Evolutionary conservation across 1,139 yeast species (phyloP).

Genomic region (Diutina rugosa): DNA sequence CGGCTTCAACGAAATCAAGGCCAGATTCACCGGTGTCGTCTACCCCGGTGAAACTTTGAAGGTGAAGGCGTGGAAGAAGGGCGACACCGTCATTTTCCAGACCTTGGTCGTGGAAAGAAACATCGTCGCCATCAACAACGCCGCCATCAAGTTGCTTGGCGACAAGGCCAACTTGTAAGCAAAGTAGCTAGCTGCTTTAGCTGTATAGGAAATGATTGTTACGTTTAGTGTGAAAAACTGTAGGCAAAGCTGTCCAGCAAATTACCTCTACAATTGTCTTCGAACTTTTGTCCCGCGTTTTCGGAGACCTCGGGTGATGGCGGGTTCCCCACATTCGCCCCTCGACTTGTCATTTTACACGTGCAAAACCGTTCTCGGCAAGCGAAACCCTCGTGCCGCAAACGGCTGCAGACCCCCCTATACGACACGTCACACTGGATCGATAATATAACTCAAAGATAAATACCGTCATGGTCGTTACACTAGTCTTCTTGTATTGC

Average conservation of each 20-base stretch:
- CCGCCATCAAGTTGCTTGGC: slow-evolving; percentile 60
- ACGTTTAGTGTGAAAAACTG: neutral
- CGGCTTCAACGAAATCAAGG: slow-evolving; percentile 73
- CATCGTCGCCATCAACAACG: slow-evolving; percentile 71
- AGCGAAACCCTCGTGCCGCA: no score
- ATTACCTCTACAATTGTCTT: no score
- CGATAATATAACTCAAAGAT: no score
- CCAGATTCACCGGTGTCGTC: slow-evolving; percentile 82
- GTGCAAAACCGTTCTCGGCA: neutral
- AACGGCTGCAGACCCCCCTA: no score
- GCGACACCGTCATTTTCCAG: slow-evolving; percentile 64
- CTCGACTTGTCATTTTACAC: neutral
- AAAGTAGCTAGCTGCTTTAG: neutral
- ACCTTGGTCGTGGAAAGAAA: slow-evolving; percentile 73
- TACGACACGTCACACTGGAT: no score
- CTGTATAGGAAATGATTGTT: neutral
- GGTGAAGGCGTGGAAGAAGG: slow-evolving; percentile 75
- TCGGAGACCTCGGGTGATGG: neutral
- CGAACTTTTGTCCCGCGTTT: no score
- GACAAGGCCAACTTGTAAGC: slow-evolving; percentile 30
- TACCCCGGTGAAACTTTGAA: slow-evolving; percentile 93
- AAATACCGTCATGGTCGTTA: no score
- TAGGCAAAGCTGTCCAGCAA: no score
- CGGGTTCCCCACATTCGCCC: neutral
- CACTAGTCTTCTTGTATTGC: no score